Conservation (phyloP, 2,329 filamentous ascomycete genomes). For the Ophiostoma sp. region DNA sequence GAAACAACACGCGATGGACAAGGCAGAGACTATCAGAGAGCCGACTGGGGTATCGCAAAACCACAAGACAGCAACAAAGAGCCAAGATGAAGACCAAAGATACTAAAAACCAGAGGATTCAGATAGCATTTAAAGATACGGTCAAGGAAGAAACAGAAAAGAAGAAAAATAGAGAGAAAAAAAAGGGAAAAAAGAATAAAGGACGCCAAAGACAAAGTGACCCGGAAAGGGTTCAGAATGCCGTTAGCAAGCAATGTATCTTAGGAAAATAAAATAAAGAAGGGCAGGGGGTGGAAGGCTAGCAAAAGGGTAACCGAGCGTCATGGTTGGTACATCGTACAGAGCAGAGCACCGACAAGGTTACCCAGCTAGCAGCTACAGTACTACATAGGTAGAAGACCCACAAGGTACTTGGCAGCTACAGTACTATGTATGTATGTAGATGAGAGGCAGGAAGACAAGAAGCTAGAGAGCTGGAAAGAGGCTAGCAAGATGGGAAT, state of each 20-base stretch:
- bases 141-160: background rate
- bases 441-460: background rate
- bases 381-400: background rate
- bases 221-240: background rate
- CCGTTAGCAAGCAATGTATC: background rate
- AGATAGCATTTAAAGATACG: background rate
- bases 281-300: slow-evolving; percentile 3
- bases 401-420: background rate
- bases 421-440: background rate
- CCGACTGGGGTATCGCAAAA: background rate
- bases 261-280: slow-evolving; percentile 13
- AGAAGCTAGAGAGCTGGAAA: background rate
- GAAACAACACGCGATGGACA: background rate
- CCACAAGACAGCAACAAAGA: background rate
- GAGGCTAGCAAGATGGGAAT: slow-evolving; percentile 2
- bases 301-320: background rate
- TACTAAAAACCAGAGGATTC: background rate
- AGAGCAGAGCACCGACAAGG: background rate
- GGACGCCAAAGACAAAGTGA: background rate
- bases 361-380: background rate
- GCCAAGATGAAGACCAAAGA: background rate
- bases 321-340: background rate
- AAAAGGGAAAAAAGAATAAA: background rate
- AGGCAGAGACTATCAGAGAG: background rate
- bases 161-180: background rate